phyloP scores from a whole-genome alignment of 306 rosid genomes.

The Begonia peltatifolia region DNA sequence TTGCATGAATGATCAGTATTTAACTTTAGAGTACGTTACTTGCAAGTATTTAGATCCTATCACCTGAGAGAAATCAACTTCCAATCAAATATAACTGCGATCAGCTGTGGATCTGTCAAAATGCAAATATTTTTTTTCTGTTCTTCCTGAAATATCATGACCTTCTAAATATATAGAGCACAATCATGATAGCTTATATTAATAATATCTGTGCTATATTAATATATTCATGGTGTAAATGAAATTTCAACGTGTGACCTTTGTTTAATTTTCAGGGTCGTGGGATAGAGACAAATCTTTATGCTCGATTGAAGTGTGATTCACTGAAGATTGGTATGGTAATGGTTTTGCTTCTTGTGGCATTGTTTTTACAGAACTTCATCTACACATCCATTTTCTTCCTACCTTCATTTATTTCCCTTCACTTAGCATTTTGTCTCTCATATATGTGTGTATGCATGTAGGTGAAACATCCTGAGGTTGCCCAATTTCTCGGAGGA shows the following conservation, averaged over 20 bases:
- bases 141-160: no score
- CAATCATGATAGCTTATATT: no score
- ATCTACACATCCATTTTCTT: not conserved
- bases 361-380: not conserved
- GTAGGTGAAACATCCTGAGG: constrained; percentile 89
- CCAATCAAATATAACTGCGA: no score
- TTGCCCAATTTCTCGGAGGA: constrained; percentile 87
- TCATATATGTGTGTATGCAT: not conserved
- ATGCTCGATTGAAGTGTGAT: constrained; percentile 86
- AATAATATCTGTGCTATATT: no score
- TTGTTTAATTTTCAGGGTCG: constrained; percentile 59
- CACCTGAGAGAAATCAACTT: no score
- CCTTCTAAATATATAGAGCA: no score
- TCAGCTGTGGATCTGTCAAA: no score
- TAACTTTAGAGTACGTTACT: no score
- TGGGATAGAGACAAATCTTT: constrained; percentile 85
- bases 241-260: not conserved
- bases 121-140: no score
- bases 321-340: constrained; percentile 97
- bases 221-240: no score
- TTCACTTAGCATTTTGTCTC: not conserved
- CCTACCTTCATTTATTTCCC: not conserved
- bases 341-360: constrained; percentile 7
- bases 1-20: no score
- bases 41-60: no score